A percentile compares a stretch with the other conserved stretches of the same genome.
phyloP scores from a whole-genome alignment of 345 rosid genomes.

The Eutrema japonicum region DNA sequence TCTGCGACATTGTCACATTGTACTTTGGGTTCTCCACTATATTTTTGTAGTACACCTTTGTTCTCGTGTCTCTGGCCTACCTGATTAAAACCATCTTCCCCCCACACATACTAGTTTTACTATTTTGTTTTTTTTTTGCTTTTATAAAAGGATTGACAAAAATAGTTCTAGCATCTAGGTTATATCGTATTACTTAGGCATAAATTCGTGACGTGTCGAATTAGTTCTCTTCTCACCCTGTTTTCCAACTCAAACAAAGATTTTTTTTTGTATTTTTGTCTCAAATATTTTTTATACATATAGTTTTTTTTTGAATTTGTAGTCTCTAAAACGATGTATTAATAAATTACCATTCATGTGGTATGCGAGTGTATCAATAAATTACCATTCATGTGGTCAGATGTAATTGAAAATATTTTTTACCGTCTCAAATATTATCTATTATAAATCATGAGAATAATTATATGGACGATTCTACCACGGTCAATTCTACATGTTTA shows the following conservation, averaged over 20 bases:
- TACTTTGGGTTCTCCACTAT: conserved; percentile 37
- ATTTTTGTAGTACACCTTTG: conserved; percentile 32
- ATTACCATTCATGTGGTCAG: neutral
- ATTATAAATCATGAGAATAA: no score
- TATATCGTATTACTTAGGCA: neutral
- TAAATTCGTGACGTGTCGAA: conserved; percentile 20
- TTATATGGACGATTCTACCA: no score
- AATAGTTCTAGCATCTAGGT: neutral
- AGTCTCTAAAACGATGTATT: neutral
- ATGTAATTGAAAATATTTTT: no score
- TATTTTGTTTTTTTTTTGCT: neutral
- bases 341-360: neutral
- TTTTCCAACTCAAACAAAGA: neutral
- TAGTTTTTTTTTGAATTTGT: neutral
- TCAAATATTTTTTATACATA: neutral
- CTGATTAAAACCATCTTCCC: conserved; percentile 16
- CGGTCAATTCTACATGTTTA: no score
- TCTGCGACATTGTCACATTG: conserved; percentile 10
- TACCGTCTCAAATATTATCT: no score
- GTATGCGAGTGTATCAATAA: neutral
- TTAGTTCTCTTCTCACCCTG: neutral
- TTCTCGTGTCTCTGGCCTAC: conserved; percentile 10
- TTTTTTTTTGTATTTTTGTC: neutral
- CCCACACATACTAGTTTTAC: neutral
- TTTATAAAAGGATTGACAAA: neutral